Percentiles rank a stretch among this genome's conserved stretches.
Conservation (phyloP, 176 grass and related monocot genomes). For the Typha latifolia region DNA sequence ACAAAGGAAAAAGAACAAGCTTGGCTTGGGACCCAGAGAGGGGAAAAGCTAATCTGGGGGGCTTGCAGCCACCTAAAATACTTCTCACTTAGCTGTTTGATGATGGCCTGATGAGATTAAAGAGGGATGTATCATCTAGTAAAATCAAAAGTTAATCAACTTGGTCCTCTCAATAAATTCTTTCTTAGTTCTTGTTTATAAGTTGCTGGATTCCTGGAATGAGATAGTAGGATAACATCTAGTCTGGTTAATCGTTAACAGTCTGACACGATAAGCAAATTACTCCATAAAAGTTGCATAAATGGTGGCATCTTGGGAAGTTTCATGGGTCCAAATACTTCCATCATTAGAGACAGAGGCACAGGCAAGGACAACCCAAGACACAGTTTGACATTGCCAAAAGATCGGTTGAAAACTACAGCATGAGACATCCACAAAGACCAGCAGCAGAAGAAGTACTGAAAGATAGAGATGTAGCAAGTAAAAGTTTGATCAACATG, state of each 20-base stretch:
- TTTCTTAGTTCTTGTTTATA: not conserved
- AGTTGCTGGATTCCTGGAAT: not conserved
- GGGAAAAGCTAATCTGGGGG: too few relatives aligned
- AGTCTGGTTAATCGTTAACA: not conserved
- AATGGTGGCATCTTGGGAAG: conserved; percentile 3
- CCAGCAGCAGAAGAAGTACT: not conserved
- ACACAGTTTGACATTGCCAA: not conserved
- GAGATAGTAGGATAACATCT: not conserved
- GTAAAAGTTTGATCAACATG: conserved; percentile 5
- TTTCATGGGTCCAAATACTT: not conserved
- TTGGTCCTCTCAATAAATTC: too few relatives aligned
- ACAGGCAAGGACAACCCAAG: not conserved
- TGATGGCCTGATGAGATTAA: too few relatives aligned
- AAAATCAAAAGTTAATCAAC: too few relatives aligned
- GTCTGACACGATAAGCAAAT: not conserved
- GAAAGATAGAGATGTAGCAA: not conserved
- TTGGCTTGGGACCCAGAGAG: too few relatives aligned
- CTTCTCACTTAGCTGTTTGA: too few relatives aligned
- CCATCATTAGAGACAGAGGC: not conserved
- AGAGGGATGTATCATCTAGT: too few relatives aligned
- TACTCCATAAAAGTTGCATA: not conserved
- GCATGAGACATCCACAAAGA: not conserved
- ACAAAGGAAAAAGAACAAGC: too few relatives aligned
- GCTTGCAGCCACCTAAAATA: too few relatives aligned
- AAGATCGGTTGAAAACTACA: too few relatives aligned